Conservation (phyloP, 176 grass and related monocot species). For the Phragmites australis region DNA sequence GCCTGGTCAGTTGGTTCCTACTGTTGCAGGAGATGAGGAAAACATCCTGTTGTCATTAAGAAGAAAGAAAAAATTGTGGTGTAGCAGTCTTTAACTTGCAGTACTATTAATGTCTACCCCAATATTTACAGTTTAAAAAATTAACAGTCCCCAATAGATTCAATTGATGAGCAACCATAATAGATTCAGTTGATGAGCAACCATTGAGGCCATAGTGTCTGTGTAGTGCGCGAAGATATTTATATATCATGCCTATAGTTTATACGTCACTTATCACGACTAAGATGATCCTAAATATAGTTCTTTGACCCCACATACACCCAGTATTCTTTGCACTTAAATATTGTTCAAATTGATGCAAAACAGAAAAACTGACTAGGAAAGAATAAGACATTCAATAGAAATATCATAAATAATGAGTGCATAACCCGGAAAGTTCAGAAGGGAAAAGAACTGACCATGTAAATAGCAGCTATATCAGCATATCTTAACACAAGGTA, state of each 20-base stretch:
- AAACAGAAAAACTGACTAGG: constrained; percentile 13
- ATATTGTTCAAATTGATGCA: background rate
- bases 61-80: background rate
- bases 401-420: constrained; percentile 12
- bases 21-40: background rate
- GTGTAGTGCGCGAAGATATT: background rate
- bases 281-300: background rate
- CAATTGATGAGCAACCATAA: background rate
- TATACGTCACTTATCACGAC: background rate
- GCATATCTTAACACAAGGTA: background rate
- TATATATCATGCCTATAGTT: background rate
- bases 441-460: background rate
- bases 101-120: background rate
- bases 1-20: background rate
- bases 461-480: background rate
- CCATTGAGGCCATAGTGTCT: background rate
- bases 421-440: background rate
- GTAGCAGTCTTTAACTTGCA: background rate
- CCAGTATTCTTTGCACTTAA: constrained; percentile 2
- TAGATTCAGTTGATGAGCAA: background rate
- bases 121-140: background rate
- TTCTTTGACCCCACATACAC: constrained; percentile 14
- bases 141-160: background rate
- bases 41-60: background rate
- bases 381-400: background rate